These are phyloP conservation scores for Tremella yokohamensis DNA, from an alignment of 768 basidiomycete genomes.

Conservation along the genomic window DNA sequence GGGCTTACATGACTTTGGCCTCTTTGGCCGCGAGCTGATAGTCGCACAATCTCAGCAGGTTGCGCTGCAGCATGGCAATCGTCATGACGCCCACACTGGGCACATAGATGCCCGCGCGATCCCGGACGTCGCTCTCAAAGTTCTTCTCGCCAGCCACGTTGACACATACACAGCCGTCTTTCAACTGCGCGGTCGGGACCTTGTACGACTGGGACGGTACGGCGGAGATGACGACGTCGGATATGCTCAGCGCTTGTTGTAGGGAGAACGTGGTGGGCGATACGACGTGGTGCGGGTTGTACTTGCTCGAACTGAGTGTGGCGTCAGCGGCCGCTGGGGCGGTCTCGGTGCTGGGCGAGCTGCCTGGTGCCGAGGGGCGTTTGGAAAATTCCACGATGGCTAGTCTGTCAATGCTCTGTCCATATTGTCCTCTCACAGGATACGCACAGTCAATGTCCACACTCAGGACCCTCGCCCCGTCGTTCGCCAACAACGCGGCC, in stretches of 20 bases:
- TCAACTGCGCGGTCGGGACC: conserved; percentile 79
- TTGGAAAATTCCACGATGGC: conserved; percentile 93
- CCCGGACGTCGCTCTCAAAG: conserved; percentile 86
- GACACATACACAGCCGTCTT: conserved; percentile 88
- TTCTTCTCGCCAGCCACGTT: conserved; percentile 96
- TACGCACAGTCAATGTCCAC: conserved; percentile 80
- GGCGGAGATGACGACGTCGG: conserved; percentile 91
- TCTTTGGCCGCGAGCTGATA: conserved; percentile 18
- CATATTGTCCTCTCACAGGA: background rate
- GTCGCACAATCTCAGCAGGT: conserved; percentile 58
- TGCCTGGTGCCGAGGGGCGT: conserved; percentile 57
- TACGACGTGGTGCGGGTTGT: conserved; percentile 79
- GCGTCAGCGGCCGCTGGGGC: background rate
- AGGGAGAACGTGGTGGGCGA: conserved; percentile 64
- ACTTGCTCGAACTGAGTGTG: conserved; percentile 55
- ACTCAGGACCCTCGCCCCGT: conserved; percentile 91
- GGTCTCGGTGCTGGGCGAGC: background rate
- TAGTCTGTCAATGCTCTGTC: conserved; percentile 6
- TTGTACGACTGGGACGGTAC: conserved; percentile 84
- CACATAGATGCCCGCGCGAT: conserved; percentile 90
- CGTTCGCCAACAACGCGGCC: conserved; percentile 92
- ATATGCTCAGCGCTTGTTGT: conserved; percentile 73
- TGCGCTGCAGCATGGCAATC: conserved; percentile 93
- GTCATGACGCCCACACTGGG: conserved; percentile 98
- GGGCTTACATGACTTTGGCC: too few relatives aligned